Evolutionary conservation across 306 rosid genomes (phyloP), one percentile per base, ranked within the genome.

Genomic region (Acmispon strigosus): DNA sequence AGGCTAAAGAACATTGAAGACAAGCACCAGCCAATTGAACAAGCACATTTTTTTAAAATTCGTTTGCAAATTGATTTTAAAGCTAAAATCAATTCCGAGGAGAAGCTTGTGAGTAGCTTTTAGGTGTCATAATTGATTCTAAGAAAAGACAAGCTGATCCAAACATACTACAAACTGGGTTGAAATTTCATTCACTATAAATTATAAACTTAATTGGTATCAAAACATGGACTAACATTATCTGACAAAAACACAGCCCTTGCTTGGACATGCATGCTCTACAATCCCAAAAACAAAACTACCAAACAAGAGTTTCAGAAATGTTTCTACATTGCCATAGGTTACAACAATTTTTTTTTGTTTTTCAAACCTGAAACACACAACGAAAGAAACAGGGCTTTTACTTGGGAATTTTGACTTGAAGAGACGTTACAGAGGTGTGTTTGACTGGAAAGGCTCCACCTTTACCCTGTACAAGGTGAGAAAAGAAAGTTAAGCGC

Each of bases 391-490:
- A 62, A 61, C 17, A 18, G 41, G 41, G 66, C 0, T 61, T 61
- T 36, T 41, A 41, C 10, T 50, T 10, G 34, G 36, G 49, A 13
- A 59, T 19, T 36, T 37, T 17, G 2, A 62, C 24, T 73, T 17
- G 13, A 58, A 45, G 29, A 55, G 34, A n/a, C 11, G 62, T 45
- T 2, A 9, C 4, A 55, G 14, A 13, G 50, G 62, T 13, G 45
- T 65, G 73, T 14, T 39, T 41, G 66, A 60, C 24, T n/a, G 60
- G 32, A 76, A 69, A 51, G 64, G 69, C 1, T 20, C 29, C 32
- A 60, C 58, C 62, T 60, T 66, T 48, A 6, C 8, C 15, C 27
- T 34, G 14, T 0, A 51, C 15, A 15, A 8, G 54, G 53, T n/a
- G n/a, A n/a, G n/a, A n/a, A n/a, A n/a, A n/a, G n/a, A 48, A 11